Evolutionary conservation across 768 basidiomycete species (phyloP).

Genomic region (Phlebiopsis gigantea): DNA sequence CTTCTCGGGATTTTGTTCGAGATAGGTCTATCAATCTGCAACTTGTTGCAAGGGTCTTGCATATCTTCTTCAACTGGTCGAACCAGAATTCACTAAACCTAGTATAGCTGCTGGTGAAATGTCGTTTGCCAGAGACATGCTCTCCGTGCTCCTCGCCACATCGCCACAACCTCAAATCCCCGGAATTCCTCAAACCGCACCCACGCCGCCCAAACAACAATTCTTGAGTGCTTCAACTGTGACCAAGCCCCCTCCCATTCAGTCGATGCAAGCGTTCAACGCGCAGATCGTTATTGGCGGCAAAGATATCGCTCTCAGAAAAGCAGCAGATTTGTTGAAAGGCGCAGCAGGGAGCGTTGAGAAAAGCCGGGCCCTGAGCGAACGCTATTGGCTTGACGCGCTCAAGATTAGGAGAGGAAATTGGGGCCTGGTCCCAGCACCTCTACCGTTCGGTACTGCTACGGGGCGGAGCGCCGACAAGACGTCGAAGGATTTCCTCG

Average conservation of each 20-base stretch:
- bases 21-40: too few species aligned
- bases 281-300: constrained; percentile 51
- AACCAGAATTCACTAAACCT: constrained; percentile 14
- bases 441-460: constrained; percentile 63
- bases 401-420: constrained; percentile 70
- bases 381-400: constrained; percentile 80
- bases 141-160: constrained; percentile 51
- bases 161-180: constrained; percentile 28
- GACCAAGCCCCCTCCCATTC: constrained; percentile 58
- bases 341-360: constrained; percentile 67
- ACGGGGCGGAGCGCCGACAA: constrained; percentile 75
- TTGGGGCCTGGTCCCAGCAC: constrained; percentile 78
- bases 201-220: constrained; percentile 16
- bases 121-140: constrained; percentile 67
- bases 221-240: constrained; percentile 59
- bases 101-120: constrained; percentile 79
- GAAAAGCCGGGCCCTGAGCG: constrained; percentile 50
- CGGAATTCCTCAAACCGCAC: constrained; percentile 9
- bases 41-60: too few species aligned
- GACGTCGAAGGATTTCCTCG: constrained; percentile 75
- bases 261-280: constrained; percentile 26
- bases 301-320: constrained; percentile 75
- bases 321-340: constrained; percentile 68
- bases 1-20: too few species aligned
- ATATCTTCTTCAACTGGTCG: not conserved